Conservation (phyloP, 2,329 filamentous ascomycete species). For the Clonostachys byssicola region DNA sequence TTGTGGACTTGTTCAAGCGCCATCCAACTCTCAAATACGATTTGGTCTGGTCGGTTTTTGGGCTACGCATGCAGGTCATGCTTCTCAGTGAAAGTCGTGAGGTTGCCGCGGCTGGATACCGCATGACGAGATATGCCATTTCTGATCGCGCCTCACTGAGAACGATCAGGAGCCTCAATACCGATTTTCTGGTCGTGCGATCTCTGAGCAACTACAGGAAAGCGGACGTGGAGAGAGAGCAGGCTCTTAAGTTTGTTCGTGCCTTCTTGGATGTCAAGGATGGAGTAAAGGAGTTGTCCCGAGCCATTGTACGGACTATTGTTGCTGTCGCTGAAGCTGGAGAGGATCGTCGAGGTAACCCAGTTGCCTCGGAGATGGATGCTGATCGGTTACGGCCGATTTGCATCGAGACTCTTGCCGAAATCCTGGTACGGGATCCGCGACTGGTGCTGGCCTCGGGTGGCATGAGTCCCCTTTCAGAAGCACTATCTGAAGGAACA, state of each 20-base stretch:
- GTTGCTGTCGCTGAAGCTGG: slow-evolving; percentile 85
- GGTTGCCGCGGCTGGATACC: slow-evolving; percentile 90
- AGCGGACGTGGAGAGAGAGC: slow-evolving; percentile 93
- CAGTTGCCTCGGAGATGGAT: slow-evolving; percentile 60
- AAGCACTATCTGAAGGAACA: slow-evolving; percentile 82
- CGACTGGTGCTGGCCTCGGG: slow-evolving; percentile 76
- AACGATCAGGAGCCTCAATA: slow-evolving; percentile 83
- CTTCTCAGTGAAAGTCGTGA: slow-evolving; percentile 92
- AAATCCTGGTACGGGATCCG: slow-evolving; percentile 85
- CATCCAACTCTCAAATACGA: slow-evolving; percentile 95
- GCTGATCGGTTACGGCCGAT: slow-evolving; percentile 87
- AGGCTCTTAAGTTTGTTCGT: slow-evolving; percentile 92
- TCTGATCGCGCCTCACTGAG: slow-evolving; percentile 86
- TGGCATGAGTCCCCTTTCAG: slow-evolving; percentile 82
- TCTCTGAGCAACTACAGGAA: slow-evolving; percentile 95
- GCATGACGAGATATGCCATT: slow-evolving; percentile 90
- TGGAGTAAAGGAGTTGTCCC: slow-evolving; percentile 81
- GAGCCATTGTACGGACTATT: slow-evolving; percentile 82
- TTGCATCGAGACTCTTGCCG: slow-evolving; percentile 86
- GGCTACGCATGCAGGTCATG: slow-evolving; percentile 90
- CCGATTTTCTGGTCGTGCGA: slow-evolving; percentile 82
- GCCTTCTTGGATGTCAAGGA: slow-evolving; percentile 95
- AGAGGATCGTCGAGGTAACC: slow-evolving; percentile 82
- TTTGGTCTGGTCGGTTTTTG: slow-evolving; percentile 92
- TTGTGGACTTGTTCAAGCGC: slow-evolving; percentile 95